phyloP scores from a whole-genome alignment of 2,329 filamentous ascomycete genomes.

The Mycocentrospora acerina region DNA sequence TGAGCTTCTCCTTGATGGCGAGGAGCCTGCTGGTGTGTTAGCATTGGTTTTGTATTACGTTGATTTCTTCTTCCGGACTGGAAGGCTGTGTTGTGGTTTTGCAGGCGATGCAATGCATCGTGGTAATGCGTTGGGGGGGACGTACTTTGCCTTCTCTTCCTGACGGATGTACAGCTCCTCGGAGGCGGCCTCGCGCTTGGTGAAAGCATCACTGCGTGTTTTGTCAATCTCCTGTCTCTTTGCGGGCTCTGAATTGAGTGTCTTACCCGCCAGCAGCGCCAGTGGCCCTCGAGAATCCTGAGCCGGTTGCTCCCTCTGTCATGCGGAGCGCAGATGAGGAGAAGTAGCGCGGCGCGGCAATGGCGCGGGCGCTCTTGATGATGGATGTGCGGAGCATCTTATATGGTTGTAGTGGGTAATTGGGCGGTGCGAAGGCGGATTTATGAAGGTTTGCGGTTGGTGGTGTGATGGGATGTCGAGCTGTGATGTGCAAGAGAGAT shows the following conservation, averaged over 20 bases:
- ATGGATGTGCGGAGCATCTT: conserved; percentile 44
- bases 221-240: conserved; percentile 6
- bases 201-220: conserved; percentile 77
- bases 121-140: conserved; percentile 1
- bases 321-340: conserved; percentile 46
- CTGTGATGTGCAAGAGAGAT: background rate
- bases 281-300: conserved; percentile 44
- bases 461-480: conserved; percentile 25
- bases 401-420: conserved; percentile 14
- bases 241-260: background rate
- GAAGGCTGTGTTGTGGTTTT: no score
- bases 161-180: conserved; percentile 84
- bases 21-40: conserved; percentile 55
- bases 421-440: conserved; percentile 7
- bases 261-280: conserved; percentile 42
- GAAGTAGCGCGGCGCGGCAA: conserved; percentile 45
- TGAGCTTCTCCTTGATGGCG: conserved; percentile 68
- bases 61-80: no score
- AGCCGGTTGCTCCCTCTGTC: conserved; percentile 50
- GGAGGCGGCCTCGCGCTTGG: conserved; percentile 81
- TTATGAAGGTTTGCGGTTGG: conserved; percentile 19
- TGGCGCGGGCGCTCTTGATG: conserved; percentile 43
- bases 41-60: conserved; percentile 2
- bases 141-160: conserved; percentile 83
- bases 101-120: background rate